Evolutionary conservation across 2,329 filamentous ascomycete genomes (phyloP), one percentile per base, ranked within the genome.

Genomic region (Uncinocarpus reesii): DNA sequence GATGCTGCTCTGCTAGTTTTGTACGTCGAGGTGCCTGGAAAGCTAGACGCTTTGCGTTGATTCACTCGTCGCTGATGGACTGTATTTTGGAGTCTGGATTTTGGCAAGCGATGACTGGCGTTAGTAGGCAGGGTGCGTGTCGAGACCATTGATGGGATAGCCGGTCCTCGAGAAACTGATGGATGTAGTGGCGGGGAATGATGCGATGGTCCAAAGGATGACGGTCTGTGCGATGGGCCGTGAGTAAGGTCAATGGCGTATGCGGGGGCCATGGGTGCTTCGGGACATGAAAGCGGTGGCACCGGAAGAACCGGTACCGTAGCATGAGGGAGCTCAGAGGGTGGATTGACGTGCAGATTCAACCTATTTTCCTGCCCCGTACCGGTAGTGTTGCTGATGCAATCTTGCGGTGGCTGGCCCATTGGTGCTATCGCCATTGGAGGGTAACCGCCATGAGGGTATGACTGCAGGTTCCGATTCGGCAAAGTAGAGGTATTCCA

Each of bases 341-440:
- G 63, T 63, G 6, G 64, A 58, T 7, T 60, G 59, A 42, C 64
- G 62, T 67, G 62, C 29, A 67, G 65, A 60, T 67, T 67, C 15
- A 70, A 59, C 8, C 65, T 64, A 15, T 29, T 40, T 18, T 62
- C 64, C 54, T 67, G 63, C 48, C 66, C 54, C 48, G 66, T 56
- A 31, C 65, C 62, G 52, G 59, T 58, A 24, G 63, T 62, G 43
- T 52, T 54, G 28, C 54, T 56, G 42, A 57, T 52, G 38, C 47
- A 59, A 49, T 60, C 59, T 45, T 61, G 60, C 20, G 58, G 53
- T 43, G 60, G 58, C 38, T 67, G 63, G n/a, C 63, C 59, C 23
- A 59, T 51, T 18, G 66, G 60, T 18, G 66, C 63, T 48, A 57
- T 48, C 26, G 62, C 59, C 46, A 65, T 55, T 18, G 60, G 57